phyloP scores from a whole-genome alignment of 1,139 yeast genomes.

The Martiniozyma asiatica region DNA sequence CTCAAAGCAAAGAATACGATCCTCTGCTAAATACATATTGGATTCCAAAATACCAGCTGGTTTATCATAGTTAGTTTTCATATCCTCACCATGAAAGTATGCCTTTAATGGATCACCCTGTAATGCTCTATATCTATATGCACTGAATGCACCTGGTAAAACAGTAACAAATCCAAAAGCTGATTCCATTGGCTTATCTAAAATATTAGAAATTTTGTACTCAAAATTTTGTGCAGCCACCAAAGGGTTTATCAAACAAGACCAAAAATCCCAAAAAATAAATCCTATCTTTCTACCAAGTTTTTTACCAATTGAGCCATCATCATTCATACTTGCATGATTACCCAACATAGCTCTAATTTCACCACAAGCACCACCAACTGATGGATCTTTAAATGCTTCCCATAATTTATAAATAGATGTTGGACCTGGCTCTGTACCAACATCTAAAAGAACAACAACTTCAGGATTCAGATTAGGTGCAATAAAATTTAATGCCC shows the following conservation, averaged over 20 bases:
- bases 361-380: conserved; percentile 86
- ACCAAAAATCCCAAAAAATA: conserved; percentile 14
- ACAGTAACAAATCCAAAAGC: conserved; percentile 75
- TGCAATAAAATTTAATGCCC: conserved; percentile 75
- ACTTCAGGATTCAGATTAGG: conserved; percentile 62
- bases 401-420: conserved; percentile 71
- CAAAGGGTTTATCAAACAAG: conserved; percentile 52
- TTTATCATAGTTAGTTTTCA: conserved; percentile 38
- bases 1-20: conserved; percentile 72
- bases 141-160: conserved; percentile 81
- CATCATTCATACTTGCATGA: conserved; percentile 23
- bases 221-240: conserved; percentile 82
- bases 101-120: conserved; percentile 69
- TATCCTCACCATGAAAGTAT: conserved; percentile 71
- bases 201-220: conserved; percentile 69
- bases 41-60: conserved; percentile 62
- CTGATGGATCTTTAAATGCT: conserved; percentile 56
- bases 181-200: conserved; percentile 76
- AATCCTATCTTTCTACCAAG: conserved; percentile 12
- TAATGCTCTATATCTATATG: conserved; percentile 63
- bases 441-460: conserved; percentile 65
- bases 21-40: conserved; percentile 78
- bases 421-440: conserved; percentile 65
- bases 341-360: conserved; percentile 58
- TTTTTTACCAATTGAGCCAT: conserved; percentile 25